These are phyloP conservation scores for Debaryomyces singareniensis DNA, from an alignment of 1,139 yeast genomes.

Conservation along the genomic window DNA sequence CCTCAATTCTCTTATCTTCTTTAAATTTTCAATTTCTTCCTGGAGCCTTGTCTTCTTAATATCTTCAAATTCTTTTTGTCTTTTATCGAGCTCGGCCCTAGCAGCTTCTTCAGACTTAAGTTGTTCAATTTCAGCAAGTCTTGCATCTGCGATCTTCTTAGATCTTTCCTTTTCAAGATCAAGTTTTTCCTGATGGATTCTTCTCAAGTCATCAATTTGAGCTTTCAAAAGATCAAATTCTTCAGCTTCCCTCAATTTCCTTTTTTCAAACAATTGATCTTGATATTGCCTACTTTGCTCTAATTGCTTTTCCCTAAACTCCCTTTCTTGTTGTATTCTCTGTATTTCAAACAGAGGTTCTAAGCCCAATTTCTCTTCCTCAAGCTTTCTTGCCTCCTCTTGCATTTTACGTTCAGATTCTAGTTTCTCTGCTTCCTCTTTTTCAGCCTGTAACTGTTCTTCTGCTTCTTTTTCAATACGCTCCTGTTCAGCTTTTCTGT, in stretches of 20 bases:
- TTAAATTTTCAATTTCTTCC: conserved; percentile 35
- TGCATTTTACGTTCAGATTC: conserved; percentile 9
- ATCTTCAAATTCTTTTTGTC: conserved; percentile 30
- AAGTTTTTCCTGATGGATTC: conserved; percentile 16
- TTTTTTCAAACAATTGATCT: conserved; percentile 20
- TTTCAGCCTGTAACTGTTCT: conserved; percentile 16
- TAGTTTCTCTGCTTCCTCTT: conserved; percentile 29
- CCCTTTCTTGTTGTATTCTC: conserved; percentile 20
- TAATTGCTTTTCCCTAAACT: conserved; percentile 21
- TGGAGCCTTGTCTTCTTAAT: conserved; percentile 28
- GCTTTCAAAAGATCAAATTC: conserved; percentile 20
- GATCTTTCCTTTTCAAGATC: conserved; percentile 26
- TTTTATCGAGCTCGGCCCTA: conserved; percentile 21
- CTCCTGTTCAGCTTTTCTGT: conserved; percentile 22
- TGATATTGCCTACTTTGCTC: conserved; percentile 20
- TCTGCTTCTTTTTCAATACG: conserved; percentile 17
- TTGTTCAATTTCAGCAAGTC: conserved; percentile 27
- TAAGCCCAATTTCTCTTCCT: conserved; percentile 15
- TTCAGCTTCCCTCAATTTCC: conserved; percentile 19
- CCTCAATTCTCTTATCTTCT: conserved; percentile 31
- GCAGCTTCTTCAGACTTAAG: conserved; percentile 30
- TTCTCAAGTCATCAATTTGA: conserved; percentile 27
- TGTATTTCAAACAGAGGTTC: conserved; percentile 24
- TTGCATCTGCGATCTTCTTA: conserved; percentile 25
- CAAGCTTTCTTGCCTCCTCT: conserved; percentile 11